Conservation (phyloP, 768 basidiomycete species). For the Cyclocybe aegerita region DNA sequence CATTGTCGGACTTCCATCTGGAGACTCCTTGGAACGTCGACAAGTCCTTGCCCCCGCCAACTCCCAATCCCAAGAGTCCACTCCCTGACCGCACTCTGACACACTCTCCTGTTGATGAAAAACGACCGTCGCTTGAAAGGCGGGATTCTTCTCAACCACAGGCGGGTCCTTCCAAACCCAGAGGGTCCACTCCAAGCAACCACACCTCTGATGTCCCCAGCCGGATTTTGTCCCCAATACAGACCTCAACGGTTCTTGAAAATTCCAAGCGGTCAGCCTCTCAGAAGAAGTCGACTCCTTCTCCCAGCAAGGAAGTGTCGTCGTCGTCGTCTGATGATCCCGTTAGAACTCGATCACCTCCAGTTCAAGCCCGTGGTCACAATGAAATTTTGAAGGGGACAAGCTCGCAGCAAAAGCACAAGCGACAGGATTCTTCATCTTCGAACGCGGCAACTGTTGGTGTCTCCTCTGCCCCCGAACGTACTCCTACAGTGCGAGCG, state of each 20-base stretch:
- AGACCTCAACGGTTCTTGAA: not conserved
- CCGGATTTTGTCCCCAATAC: not conserved
- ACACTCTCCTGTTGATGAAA: not conserved
- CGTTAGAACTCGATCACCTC: conserved; percentile 3
- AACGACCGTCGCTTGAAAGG: too few species aligned
- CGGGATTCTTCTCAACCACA: too few species aligned
- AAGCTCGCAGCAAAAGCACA: not conserved
- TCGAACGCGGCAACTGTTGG: not conserved
- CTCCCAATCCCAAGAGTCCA: not conserved
- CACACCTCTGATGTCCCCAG: not conserved
- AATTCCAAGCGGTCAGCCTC: conserved; percentile 10
- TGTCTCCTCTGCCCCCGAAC: not conserved
- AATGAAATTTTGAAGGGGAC: conserved; percentile 10
- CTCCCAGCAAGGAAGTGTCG: not conserved
- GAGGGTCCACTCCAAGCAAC: too few species aligned
- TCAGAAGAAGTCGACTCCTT: not conserved
- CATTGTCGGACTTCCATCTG: conserved; percentile 13
- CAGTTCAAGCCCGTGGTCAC: conserved; percentile 1
- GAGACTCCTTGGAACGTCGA: conserved; percentile 11
- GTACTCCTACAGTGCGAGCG: not conserved
- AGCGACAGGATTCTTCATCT: not conserved
- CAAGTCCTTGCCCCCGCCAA: conserved; percentile 9
- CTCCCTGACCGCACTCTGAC: not conserved
- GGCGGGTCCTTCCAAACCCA: too few species aligned
- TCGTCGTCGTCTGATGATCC: not conserved